phyloP scores from a whole-genome alignment of 2,329 filamentous ascomycete genomes.

The Diaporthe helianthi region DNA sequence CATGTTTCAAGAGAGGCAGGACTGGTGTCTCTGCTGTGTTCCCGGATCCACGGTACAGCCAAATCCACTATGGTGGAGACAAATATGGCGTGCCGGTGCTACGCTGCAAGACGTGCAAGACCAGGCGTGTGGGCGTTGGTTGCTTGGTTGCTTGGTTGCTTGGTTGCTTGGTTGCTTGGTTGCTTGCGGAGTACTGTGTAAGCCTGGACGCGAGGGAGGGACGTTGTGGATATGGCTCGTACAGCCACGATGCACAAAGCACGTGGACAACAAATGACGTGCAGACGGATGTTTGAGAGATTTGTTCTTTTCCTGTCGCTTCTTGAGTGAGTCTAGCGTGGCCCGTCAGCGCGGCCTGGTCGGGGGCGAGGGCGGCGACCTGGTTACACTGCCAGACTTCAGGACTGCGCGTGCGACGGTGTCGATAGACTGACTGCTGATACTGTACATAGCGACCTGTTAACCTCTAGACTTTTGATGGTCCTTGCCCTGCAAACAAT shows the following conservation, averaged over 20 bases:
- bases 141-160: too few relatives aligned
- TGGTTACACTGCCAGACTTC: too few relatives aligned
- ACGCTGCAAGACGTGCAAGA: constrained; percentile 1
- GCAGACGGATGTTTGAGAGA: constrained; percentile 21
- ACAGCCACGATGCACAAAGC: constrained; percentile 26
- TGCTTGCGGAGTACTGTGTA: background rate
- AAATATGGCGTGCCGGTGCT: background rate
- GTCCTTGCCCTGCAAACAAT: background rate
- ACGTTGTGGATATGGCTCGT: constrained; percentile 24
- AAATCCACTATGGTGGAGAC: constrained; percentile 12
- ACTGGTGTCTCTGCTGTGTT: background rate
- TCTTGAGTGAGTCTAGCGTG: constrained; percentile 17
- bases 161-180: too few relatives aligned
- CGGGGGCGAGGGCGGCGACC: background rate
- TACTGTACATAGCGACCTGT: background rate
- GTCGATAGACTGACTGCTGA: constrained; percentile 8
- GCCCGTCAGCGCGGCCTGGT: constrained; percentile 13
- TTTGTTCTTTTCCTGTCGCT: background rate
- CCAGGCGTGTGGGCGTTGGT: background rate
- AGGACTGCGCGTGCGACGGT: background rate
- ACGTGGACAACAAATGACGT: constrained; percentile 30
- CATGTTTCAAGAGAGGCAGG: constrained; percentile 15
- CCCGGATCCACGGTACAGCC: constrained; percentile 17
- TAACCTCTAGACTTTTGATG: too few relatives aligned
- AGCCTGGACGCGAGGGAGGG: background rate